These are phyloP conservation scores for Claviceps sp. DNA, from an alignment of 2,329 filamentous ascomycete genomes.

Conservation along the genomic window DNA sequence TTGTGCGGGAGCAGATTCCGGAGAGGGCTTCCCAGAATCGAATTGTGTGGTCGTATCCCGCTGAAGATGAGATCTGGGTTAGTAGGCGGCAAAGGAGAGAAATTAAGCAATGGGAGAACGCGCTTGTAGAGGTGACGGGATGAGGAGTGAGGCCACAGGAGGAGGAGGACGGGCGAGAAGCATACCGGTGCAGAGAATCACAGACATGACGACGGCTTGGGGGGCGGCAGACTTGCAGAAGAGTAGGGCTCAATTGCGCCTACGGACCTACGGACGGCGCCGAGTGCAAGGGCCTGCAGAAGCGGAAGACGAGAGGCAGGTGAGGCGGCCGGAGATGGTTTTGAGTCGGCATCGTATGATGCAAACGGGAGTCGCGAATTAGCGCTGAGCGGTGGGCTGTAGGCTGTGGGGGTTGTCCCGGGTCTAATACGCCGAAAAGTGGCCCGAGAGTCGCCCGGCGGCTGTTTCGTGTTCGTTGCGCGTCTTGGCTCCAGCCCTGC, in stretches of 20 bases:
- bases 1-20: constrained; percentile 93
- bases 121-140: background rate
- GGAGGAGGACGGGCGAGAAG: background rate
- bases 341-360: background rate
- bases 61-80: constrained; percentile 19
- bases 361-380: background rate
- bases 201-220: constrained; percentile 33
- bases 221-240: background rate
- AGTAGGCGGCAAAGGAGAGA: constrained; percentile 6
- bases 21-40: constrained; percentile 96
- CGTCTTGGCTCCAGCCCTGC: too few species aligned
- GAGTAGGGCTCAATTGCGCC: background rate
- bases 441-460: too few species aligned
- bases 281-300: background rate
- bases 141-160: background rate
- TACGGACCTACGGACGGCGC: background rate
- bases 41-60: constrained; percentile 51
- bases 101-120: background rate
- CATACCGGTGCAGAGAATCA: constrained; percentile 49
- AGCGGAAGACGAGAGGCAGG: background rate
- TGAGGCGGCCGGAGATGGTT: background rate
- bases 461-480: too few species aligned
- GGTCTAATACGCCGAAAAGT: too few species aligned
- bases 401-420: too few species aligned
- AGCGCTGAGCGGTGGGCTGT: background rate